A percentile compares a stretch with the other conserved stretches of the same genome.
Evolutionary conservation across 106 monocot species (phyloP).

Genomic region (Allium cepa): DNA sequence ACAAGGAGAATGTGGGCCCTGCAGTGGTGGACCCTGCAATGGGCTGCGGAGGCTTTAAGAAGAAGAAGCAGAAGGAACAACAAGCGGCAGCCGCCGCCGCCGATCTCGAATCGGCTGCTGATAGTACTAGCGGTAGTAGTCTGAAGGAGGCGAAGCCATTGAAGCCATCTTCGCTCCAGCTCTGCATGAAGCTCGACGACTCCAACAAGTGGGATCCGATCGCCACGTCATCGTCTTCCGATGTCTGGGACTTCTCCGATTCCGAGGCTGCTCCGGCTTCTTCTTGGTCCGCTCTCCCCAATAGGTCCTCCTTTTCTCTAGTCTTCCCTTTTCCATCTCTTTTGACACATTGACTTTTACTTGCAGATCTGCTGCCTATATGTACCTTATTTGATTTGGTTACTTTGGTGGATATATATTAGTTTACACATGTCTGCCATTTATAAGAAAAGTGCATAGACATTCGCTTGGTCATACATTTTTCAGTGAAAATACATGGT

Average conservation of each 20-base stretch:
- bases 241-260: slow-evolving; percentile 69
- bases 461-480: no score
- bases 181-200: slow-evolving; percentile 35
- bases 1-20: slow-evolving; percentile 40
- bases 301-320: slow-evolving; percentile 14
- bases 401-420: no score
- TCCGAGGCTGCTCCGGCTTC: slow-evolving; percentile 63
- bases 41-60: slow-evolving; percentile 8
- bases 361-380: neutral
- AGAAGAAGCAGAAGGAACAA: slow-evolving; percentile 1
- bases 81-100: neutral
- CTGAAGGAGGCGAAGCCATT: neutral
- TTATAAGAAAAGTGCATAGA: no score
- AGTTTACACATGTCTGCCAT: no score
- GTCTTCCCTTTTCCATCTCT: neutral
- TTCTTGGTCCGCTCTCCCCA: slow-evolving; percentile 65
- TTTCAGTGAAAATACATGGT: no score
- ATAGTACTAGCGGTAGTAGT: no score
- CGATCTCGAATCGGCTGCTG: no score
- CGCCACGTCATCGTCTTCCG: slow-evolving; percentile 16
- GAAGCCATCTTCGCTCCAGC: slow-evolving; percentile 37
- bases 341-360: neutral
- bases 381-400: no score
- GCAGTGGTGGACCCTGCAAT: no score
- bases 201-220: neutral